These are phyloP conservation scores for Arthrobotrys pseudoclavata DNA, from an alignment of 2,329 filamentous ascomycete species.

Conservation along the genomic window DNA sequence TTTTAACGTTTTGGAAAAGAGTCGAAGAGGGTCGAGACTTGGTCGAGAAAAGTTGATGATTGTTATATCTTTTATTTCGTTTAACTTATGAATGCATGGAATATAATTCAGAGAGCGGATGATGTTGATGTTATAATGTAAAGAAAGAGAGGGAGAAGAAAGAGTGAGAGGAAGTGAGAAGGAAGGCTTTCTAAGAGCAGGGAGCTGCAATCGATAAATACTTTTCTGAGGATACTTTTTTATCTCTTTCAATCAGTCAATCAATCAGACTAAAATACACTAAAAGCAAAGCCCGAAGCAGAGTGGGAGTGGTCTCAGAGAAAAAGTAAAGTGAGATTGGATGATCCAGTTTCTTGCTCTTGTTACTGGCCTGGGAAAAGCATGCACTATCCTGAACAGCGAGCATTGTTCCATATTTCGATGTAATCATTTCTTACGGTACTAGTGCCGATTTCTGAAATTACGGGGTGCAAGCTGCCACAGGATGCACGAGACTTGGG, in stretches of 20 bases:
- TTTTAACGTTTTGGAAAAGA: constrained; percentile 9
- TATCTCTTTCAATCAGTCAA: constrained; percentile 31
- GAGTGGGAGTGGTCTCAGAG: constrained; percentile 35
- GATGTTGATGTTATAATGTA: background rate
- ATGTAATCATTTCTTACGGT: constrained; percentile 60
- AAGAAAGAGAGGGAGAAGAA: constrained; percentile 21
- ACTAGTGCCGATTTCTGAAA: constrained; percentile 59
- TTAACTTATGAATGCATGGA: background rate
- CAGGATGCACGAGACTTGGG: constrained; percentile 59
- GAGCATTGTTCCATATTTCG: constrained; percentile 59
- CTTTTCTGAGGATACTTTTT: constrained; percentile 58
- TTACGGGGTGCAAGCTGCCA: constrained; percentile 59
- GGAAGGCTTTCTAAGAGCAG: constrained; percentile 44
- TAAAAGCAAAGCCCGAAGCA: constrained; percentile 44
- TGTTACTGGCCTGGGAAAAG: constrained; percentile 59
- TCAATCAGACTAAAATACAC: background rate
- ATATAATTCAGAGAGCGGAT: constrained; percentile 41
- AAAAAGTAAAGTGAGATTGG: constrained; percentile 58
- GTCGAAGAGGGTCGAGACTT: constrained; percentile 33
- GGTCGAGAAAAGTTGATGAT: constrained; percentile 29
- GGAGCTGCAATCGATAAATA: constrained; percentile 60
- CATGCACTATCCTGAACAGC: constrained; percentile 60
- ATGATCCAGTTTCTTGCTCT: constrained; percentile 60
- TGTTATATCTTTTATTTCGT: background rate
- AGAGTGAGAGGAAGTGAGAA: constrained; percentile 27